Evolutionary conservation across 1,284 basidiomycete genomes (phyloP).

Genomic region (Fomitiporia mediterranea): DNA sequence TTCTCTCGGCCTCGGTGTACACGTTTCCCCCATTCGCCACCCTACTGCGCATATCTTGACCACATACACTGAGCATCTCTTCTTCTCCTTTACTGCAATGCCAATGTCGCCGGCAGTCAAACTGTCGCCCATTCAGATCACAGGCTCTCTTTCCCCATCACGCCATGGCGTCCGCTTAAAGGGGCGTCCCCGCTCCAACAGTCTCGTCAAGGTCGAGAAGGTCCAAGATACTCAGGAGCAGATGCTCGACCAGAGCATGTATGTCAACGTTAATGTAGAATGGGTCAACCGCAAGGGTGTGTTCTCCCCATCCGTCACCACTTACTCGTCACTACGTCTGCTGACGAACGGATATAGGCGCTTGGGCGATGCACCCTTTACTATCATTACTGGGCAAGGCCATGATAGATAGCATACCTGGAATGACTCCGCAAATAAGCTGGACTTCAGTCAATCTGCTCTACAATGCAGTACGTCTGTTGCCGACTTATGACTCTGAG

Average conservation of each 20-base stretch:
- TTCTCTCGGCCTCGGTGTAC: neutral
- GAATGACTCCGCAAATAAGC: slow-evolving; percentile 89
- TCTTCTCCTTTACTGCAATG: slow-evolving; percentile 6
- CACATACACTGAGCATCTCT: neutral
- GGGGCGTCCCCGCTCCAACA: slow-evolving; percentile 67
- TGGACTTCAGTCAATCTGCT: slow-evolving; percentile 95
- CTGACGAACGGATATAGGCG: slow-evolving; percentile 52
- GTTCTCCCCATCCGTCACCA: slow-evolving; percentile 26
- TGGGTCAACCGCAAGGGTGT: slow-evolving; percentile 98
- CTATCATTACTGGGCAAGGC: slow-evolving; percentile 90
- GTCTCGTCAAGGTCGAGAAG: slow-evolving; percentile 86
- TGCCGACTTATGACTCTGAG: neutral
- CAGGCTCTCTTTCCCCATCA: slow-evolving; percentile 27
- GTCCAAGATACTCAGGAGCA: slow-evolving; percentile 79
- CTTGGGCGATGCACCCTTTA: slow-evolving; percentile 97
- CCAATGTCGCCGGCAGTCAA: slow-evolving; percentile 27
- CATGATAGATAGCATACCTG: slow-evolving; percentile 90
- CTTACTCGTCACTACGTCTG: neutral
- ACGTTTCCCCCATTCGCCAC: neutral
- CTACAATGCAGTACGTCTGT: slow-evolving; percentile 79
- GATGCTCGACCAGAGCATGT: slow-evolving; percentile 75
- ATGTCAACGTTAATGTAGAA: slow-evolving; percentile 90
- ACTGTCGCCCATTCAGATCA: slow-evolving; percentile 43
- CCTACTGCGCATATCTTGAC: neutral
- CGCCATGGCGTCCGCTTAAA: slow-evolving; percentile 30